Conservation (phyloP, 768 basidiomycete genomes). For the Russula sp. region DNA sequence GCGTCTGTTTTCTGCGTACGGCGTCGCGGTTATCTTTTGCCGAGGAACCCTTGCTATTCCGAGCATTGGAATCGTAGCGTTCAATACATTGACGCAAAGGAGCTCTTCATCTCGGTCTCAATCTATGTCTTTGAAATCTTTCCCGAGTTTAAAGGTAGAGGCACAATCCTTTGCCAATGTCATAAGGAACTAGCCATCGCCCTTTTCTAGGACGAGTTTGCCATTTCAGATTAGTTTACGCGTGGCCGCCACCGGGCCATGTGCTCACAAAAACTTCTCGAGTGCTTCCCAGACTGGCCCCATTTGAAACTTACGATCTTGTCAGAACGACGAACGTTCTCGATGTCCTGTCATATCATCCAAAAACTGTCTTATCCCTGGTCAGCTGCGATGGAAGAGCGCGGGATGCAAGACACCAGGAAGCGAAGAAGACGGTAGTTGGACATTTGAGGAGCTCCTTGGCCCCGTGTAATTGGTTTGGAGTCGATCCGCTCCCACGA, state of each 20-base stretch:
- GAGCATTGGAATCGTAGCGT: neutral
- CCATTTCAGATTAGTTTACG: neutral
- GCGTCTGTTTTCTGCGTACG: neutral
- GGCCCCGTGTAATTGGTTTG: neutral
- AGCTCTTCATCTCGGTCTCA: neutral
- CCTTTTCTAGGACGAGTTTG: neutral
- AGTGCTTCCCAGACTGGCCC: neutral
- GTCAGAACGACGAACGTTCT: neutral
- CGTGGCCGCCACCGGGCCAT: slow-evolving; percentile 8
- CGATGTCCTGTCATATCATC: neutral
- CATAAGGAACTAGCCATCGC: neutral
- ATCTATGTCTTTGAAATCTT: slow-evolving; percentile 1
- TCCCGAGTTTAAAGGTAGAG: neutral
- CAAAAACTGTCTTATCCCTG: neutral
- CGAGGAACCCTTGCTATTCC: neutral
- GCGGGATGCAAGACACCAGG: neutral
- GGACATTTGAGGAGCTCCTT: neutral
- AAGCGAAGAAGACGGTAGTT: neutral
- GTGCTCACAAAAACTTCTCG: slow-evolving; percentile 1
- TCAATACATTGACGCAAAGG: neutral
- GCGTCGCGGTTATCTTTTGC: slow-evolving; percentile 2
- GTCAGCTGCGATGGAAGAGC: slow-evolving; percentile 8
- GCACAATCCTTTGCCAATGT: neutral
- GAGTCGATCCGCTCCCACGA: slow-evolving; percentile 14
- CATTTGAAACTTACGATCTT: neutral